phyloP scores from a whole-genome alignment of 2,329 filamentous ascomycete species.

The Elsinoe australis region DNA sequence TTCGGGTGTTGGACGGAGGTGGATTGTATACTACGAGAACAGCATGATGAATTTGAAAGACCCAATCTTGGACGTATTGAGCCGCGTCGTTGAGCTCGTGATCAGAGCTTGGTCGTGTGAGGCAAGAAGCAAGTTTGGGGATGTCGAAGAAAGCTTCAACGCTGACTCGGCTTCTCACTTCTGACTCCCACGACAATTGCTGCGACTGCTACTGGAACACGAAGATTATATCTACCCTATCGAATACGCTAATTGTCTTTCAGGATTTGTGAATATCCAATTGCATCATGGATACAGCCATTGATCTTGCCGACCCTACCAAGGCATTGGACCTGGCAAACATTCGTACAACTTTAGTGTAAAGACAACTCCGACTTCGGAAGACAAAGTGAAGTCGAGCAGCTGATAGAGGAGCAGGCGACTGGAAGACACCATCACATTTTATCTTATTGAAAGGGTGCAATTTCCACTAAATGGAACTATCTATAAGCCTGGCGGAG shows the following conservation, averaged over 20 bases:
- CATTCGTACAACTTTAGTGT: slow-evolving; percentile 56
- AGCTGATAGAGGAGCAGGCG: slow-evolving; percentile 71
- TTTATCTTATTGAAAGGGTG: slow-evolving; percentile 93
- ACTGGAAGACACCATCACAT: slow-evolving; percentile 94
- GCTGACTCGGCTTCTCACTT: slow-evolving; percentile 5
- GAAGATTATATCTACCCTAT: too few species aligned
- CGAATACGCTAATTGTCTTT: neutral
- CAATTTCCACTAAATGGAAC: slow-evolving; percentile 88
- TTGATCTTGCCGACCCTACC: slow-evolving; percentile 76
- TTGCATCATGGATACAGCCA: slow-evolving; percentile 70
- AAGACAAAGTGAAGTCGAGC: slow-evolving; percentile 32
- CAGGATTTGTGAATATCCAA: neutral
- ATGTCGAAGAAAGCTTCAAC: slow-evolving; percentile 14
- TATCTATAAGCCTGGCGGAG: slow-evolving; percentile 75
- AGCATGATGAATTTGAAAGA: neutral
- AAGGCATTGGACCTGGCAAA: slow-evolving; percentile 83
- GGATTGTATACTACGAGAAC: too few species aligned
- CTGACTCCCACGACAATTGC: neutral
- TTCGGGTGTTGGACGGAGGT: too few species aligned
- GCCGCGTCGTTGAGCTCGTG: neutral
- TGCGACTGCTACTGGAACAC: neutral
- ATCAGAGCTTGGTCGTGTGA: slow-evolving; percentile 8
- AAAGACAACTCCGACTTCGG: slow-evolving; percentile 29
- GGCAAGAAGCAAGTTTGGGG: slow-evolving; percentile 6
- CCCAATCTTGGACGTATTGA: neutral